Conservation (phyloP, 2,329 filamentous ascomycete genomes). For the Pezicula radicicola region DNA sequence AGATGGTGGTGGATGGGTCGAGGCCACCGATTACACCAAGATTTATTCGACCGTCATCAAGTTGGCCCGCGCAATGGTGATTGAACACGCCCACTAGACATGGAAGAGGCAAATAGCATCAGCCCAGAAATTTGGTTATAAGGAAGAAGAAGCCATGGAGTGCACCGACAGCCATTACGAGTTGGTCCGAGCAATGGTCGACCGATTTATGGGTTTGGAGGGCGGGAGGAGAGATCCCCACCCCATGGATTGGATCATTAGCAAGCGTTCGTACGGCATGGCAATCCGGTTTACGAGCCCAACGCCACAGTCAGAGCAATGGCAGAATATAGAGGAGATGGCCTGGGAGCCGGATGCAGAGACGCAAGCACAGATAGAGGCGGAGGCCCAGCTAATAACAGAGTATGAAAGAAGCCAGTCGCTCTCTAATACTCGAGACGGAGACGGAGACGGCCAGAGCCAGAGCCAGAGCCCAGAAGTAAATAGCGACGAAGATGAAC, state of each 20-base stretch:
- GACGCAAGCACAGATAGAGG: too few relatives aligned
- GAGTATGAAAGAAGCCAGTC: too few relatives aligned
- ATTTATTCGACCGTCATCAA: not conserved
- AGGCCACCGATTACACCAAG: not conserved
- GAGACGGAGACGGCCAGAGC: too few relatives aligned
- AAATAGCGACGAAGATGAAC: too few relatives aligned
- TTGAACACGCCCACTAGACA: not conserved
- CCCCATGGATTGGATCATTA: not conserved
- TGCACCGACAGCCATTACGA: not conserved
- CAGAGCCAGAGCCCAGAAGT: too few relatives aligned
- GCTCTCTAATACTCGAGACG: too few relatives aligned
- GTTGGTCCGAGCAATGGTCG: not conserved
- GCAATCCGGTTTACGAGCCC: conserved; percentile 36
- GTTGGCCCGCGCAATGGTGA: not conserved
- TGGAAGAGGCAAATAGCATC: not conserved
- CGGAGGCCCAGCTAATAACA: too few relatives aligned
- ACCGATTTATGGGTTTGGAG: not conserved
- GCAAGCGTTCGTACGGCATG: not conserved
- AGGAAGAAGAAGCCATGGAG: not conserved
- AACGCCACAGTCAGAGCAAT: too few relatives aligned
- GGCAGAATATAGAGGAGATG: too few relatives aligned
- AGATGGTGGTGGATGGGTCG: not conserved
- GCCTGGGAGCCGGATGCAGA: too few relatives aligned
- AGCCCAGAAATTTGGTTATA: not conserved
- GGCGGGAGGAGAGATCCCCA: not conserved